Evolutionary conservation across 495 filamentous ascomycete species (phyloP).

Genomic region (Thozetella sp.): DNA sequence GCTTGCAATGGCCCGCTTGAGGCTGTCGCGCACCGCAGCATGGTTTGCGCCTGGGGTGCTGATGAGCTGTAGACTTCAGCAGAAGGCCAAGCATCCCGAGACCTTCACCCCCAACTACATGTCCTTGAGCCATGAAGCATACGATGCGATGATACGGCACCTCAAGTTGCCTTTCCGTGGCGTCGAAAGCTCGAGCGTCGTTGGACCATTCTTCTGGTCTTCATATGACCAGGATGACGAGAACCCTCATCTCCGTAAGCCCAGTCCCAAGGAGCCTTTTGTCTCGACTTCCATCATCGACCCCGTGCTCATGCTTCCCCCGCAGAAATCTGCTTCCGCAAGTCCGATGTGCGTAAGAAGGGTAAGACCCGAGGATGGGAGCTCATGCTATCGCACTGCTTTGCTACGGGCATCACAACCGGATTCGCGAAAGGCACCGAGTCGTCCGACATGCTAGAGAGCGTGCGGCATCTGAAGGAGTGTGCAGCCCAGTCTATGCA

Average conservation of each 20-base stretch:
- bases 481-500: conserved; percentile 48
- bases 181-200: conserved; percentile 50
- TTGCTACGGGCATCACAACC: conserved; percentile 48
- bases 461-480: conserved; percentile 43
- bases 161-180: conserved; percentile 50
- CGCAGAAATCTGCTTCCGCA: conserved; percentile 55
- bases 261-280: background rate
- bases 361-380: conserved; percentile 60
- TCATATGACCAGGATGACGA: conserved; percentile 51
- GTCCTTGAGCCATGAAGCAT: conserved; percentile 37
- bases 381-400: conserved; percentile 57
- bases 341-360: conserved; percentile 59
- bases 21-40: background rate
- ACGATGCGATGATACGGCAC: conserved; percentile 40
- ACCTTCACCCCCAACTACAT: conserved; percentile 52
- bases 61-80: conserved; percentile 41
- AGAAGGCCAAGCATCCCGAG: conserved; percentile 47
- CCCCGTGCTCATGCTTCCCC: background rate
- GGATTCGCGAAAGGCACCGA: conserved; percentile 56
- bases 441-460: conserved; percentile 45
- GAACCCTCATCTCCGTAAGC: conserved; percentile 51
- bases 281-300: background rate
- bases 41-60: conserved; percentile 6
- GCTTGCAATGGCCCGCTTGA: background rate
- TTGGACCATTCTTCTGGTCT: conserved; percentile 60